Base-by-base conservation (phyloP, 352 stramenopile genomes). In the Globisporangium nunn region DNA sequence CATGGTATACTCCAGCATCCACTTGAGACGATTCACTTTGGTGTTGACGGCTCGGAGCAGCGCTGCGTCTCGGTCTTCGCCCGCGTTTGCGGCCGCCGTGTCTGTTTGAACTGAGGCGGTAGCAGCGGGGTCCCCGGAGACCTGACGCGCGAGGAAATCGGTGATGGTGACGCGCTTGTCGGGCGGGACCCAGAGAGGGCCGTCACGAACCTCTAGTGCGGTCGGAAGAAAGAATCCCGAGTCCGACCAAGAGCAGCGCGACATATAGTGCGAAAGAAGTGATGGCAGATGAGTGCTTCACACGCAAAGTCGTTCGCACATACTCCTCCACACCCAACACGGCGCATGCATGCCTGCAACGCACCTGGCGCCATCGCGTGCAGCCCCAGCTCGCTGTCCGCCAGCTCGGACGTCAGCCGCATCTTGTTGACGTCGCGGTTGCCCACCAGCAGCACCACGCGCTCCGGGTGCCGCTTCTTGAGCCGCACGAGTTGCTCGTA, bases 341-440 rank as follows among this genome's bases (percentile, higher is more conserved):
- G 59, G 45, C 33, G 28, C 41, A 35, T 8, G 28, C 8, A 8
- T 54, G 52, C 8, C 3, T 7, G 8, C 23, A 15, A 46, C 61
- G 18, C 51, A 88, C 81, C 71, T 70, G 62, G 71, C 8, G 75
- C 68, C 81, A 91, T 91, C 3, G 70, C 72, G 0, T 46, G 18
- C 7, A 92, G 59, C 51, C 79, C 52, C 75, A 95, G 78, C 55
- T 96, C 84, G 4, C 56, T 66, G 35, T 95, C 71, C 28, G 74
- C 71, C 5, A 96, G 61, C 62, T 97, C 90, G 1, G 79, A 85
- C 10, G 81, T 90, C 31, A 96, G 74, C 31, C 89, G 68, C 58
- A 98, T 85, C 66, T 98, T 98, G 73, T 97, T 97, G 51, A 96
- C 78, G 70, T 98, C 92, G 51, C 92, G 87, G 62, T 98, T 98